Evolutionary conservation across 176 grass and related monocot species (phyloP), one percentile per base, ranked within the genome.

Genomic region (Themeda triandra): DNA sequence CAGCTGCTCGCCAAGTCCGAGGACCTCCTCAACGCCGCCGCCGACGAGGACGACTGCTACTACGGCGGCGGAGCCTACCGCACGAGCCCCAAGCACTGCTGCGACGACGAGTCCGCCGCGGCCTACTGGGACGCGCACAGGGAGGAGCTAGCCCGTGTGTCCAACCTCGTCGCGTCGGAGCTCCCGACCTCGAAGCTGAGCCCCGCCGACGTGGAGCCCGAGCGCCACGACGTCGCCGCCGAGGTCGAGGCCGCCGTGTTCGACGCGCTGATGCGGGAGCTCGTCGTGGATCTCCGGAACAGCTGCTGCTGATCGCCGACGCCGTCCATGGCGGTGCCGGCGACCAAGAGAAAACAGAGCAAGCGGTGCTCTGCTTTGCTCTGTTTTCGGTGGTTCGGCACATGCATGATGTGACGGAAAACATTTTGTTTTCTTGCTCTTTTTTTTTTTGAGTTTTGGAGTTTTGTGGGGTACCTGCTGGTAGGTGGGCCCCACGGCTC

Each of bases 1-100:
- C 85, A 88, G 23, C 77, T 88, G 11, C 77, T 88, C 32, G 44
- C 66, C 23, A 86, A 72, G 56, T 78, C 82, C 45, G 76, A 92
- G 5, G 80, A 81, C 80, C 32, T 74, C 67, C 4, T 5, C 17
- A 39, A 66, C 12, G 59, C 66, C 73, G 5, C 79, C 30, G 48
- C 56, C 40, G 48, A 18, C n/a, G 78, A 37, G 2, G 73, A 54
- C 5, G 17, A 28, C 19, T 15, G 0, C 66, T 69, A 6, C 84
- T 32, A 25, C 24, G n/a, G n/a, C n/a, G n/a, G n/a, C n/a, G n/a
- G n/a, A n/a, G n/a, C n/a, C n/a, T 56, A 70, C 41, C 9, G 30
- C 63, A 15, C 31, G 4, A 81, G 71, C 83, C 88, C 79, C 27
- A 86, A 66, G 65, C 29, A 13, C 53, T 2, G 1, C 41, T 25